phyloP scores from a whole-genome alignment of 257 asterid species.

The Plantago elongata region DNA sequence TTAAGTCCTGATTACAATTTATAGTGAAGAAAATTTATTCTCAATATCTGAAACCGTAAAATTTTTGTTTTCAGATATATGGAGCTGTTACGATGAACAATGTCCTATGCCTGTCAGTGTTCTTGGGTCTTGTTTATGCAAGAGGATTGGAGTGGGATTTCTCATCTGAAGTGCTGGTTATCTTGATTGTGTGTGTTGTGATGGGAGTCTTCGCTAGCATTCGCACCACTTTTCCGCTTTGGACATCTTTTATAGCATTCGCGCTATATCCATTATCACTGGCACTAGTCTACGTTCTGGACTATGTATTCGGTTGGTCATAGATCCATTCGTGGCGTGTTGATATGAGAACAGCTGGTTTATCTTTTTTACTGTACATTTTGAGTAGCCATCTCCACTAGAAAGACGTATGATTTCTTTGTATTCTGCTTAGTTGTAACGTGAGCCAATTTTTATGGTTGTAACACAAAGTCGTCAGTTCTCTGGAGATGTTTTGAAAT shows the following conservation, averaged over 20 bases:
- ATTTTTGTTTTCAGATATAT: slow-evolving; percentile 44
- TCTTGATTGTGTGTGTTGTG: slow-evolving; percentile 74
- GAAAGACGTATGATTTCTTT: not conserved
- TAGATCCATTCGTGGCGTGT: not conserved
- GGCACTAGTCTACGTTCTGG: slow-evolving; percentile 78
- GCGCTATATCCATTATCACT: slow-evolving; percentile 74
- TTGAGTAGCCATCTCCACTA: not conserved
- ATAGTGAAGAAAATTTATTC: not conserved
- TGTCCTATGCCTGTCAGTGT: slow-evolving; percentile 74
- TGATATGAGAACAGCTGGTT: not conserved
- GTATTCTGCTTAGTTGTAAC: not conserved
- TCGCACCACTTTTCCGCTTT: slow-evolving; percentile 73
- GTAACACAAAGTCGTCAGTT: not conserved
- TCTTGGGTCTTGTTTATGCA: slow-evolving; percentile 66
- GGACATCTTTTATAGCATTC: slow-evolving; percentile 74
- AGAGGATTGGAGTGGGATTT: slow-evolving; percentile 87
- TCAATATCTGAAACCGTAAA: not conserved
- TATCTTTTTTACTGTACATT: not conserved
- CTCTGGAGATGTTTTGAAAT: not conserved
- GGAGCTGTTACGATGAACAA: slow-evolving; percentile 97
- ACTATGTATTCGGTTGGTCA: slow-evolving; percentile 73
- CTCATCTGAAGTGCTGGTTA: slow-evolving; percentile 87
- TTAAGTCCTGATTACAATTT: too few relatives aligned
- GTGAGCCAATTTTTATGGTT: not conserved
- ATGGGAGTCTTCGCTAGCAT: slow-evolving; percentile 81